A percentile compares a stretch with the other conserved stretches of the same genome.
Evolutionary conservation across 2,329 filamentous ascomycete species (phyloP).

Genomic region (Thelonectria blattea): DNA sequence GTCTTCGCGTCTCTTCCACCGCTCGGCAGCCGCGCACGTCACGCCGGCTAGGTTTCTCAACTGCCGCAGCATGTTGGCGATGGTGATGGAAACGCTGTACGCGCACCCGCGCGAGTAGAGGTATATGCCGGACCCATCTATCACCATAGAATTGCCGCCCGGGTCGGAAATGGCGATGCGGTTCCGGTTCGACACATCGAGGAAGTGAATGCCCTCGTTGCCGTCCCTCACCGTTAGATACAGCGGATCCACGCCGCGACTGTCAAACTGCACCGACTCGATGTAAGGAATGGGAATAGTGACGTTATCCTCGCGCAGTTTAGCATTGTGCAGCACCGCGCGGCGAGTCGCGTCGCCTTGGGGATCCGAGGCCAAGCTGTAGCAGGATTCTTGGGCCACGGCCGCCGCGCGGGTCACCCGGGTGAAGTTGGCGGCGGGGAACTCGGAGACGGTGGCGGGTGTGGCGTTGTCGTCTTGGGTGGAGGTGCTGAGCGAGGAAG

Average conservation of each 20-base stretch:
- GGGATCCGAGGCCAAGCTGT: conserved; percentile 37
- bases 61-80: conserved; percentile 44
- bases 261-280: conserved; percentile 45
- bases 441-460: conserved; percentile 17
- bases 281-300: conserved; percentile 46
- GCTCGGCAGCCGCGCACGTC: conserved; percentile 37
- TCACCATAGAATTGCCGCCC: conserved; percentile 40
- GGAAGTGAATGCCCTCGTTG: conserved; percentile 34
- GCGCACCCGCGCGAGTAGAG: conserved; percentile 44
- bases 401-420: conserved; percentile 40
- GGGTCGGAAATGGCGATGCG: conserved; percentile 42
- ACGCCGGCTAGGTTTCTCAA: conserved; percentile 41
- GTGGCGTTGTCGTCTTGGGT: conserved; percentile 19
- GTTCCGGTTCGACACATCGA: conserved; percentile 45
- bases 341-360: conserved; percentile 33
- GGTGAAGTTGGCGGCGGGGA: conserved; percentile 43
- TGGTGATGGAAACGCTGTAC: conserved; percentile 42
- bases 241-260: conserved; percentile 40
- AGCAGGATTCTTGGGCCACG: conserved; percentile 40
- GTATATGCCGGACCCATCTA: conserved; percentile 43
- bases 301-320: conserved; percentile 38
- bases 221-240: conserved; percentile 43
- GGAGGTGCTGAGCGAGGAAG: conserved; percentile 11
- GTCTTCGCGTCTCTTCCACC: conserved; percentile 34
- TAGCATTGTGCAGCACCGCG: conserved; percentile 42